Evolutionary conservation across 192 early-diverging fungal species (phyloP).

Genomic region (Mortierella hygrophila): DNA sequence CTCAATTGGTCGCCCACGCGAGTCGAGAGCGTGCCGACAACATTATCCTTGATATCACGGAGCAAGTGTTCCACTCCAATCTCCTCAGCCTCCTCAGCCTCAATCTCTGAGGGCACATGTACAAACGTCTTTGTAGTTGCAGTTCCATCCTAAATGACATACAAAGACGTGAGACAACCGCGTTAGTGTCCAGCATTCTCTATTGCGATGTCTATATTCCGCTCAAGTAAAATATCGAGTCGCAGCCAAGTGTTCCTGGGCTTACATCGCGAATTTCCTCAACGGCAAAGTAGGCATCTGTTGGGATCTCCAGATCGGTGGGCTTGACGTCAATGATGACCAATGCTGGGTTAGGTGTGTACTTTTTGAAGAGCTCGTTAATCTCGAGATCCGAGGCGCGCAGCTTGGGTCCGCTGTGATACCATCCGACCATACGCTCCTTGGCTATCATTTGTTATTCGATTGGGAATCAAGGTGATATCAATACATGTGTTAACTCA

Average conservation of each 20-base stretch:
- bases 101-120: slow-evolving; percentile 95
- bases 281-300: slow-evolving; percentile 97
- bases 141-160: slow-evolving; percentile 85
- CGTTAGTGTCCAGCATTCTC: slow-evolving; percentile 22
- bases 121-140: slow-evolving; percentile 97
- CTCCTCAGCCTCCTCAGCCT: slow-evolving; percentile 99
- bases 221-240: not conserved
- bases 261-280: slow-evolving; percentile 98
- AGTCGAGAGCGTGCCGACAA: slow-evolving; percentile 95
- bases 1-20: slow-evolving; percentile 92
- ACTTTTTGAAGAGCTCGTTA: slow-evolving; percentile 97
- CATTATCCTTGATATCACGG: slow-evolving; percentile 98
- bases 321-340: slow-evolving; percentile 98
- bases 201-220: not conserved
- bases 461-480: not conserved
- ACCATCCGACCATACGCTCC: slow-evolving; percentile 99
- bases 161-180: not conserved
- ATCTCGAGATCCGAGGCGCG: slow-evolving; percentile 97
- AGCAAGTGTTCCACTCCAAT: slow-evolving; percentile 99
- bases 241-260: slow-evolving; percentile 12
- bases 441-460: slow-evolving; percentile 69
- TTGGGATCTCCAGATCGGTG: slow-evolving; percentile 93
- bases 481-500: not conserved
- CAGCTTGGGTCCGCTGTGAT: slow-evolving; percentile 98
- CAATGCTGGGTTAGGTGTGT: slow-evolving; percentile 95